Evolutionary conservation across 148 eudicot species (phyloP).

Genomic region (Chenopodium berlandieri): DNA sequence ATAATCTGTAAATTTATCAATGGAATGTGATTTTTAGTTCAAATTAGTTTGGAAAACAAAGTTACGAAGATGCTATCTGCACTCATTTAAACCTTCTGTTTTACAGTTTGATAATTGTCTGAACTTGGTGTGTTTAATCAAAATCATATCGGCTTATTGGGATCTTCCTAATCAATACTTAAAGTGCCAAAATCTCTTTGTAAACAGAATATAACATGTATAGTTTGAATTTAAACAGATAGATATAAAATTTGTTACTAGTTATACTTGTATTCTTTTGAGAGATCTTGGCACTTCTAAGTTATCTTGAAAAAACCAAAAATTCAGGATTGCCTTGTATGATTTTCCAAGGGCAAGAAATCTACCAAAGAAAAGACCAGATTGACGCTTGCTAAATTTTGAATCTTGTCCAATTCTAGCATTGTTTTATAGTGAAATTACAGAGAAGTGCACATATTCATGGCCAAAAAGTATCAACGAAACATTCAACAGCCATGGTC

Average conservation of each 20-base stretch:
- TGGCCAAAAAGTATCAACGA: neutral
- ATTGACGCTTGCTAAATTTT: neutral
- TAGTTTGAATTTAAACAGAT: no score
- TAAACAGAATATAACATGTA: no score
- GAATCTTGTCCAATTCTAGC: neutral
- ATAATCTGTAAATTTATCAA: conserved; percentile 18
- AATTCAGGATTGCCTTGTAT: no score
- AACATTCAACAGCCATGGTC: conserved; percentile 3
- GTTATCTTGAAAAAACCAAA: no score
- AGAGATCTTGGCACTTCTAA: no score
- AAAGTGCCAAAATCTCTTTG: no score
- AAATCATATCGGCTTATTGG: no score
- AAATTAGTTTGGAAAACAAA: neutral
- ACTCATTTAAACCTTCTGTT: neutral
- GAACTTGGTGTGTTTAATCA: neutral
- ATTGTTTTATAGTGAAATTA: neutral
- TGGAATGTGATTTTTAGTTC: neutral
- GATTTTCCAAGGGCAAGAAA: no score
- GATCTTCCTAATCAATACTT: no score
- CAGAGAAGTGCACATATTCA: neutral
- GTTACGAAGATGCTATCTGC: neutral
- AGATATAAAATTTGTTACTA: no score
- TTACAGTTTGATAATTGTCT: neutral
- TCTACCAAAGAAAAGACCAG: neutral
- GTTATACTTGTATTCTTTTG: no score